Evolutionary conservation across 2,329 filamentous ascomycete genomes (phyloP).

Genomic region (Ceratocystis albifundus): DNA sequence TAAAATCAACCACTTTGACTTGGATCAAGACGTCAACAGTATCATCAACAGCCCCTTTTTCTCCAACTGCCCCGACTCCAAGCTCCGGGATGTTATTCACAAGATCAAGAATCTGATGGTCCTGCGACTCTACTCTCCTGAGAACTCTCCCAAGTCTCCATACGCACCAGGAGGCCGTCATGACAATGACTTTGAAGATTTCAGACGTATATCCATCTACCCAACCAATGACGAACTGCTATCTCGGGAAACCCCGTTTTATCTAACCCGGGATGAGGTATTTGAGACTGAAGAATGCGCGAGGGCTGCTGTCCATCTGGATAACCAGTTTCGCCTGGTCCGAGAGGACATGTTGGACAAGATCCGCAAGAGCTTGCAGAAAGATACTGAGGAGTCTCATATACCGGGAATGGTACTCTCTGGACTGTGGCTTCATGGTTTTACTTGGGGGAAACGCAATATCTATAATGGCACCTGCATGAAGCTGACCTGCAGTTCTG

Average conservation of each 20-base stretch:
- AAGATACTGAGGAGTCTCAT: background rate
- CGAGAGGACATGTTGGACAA: conserved; percentile 60
- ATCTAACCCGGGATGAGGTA: conserved; percentile 42
- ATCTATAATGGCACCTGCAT: conserved; percentile 16
- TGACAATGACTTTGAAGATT: conserved; percentile 58
- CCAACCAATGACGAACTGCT: conserved; percentile 56
- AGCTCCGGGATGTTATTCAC: background rate
- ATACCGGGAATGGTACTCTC: conserved; percentile 35
- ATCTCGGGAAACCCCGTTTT: conserved; percentile 43
- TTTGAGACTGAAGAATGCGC: conserved; percentile 30
- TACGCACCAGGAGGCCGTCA: conserved; percentile 52
- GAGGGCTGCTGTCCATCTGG: conserved; percentile 44
- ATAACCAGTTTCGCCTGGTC: conserved; percentile 60
- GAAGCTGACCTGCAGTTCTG: conserved; percentile 32
- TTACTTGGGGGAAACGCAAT: conserved; percentile 31
- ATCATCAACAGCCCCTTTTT: no score
- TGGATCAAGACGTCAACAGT: background rate
- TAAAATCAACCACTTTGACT: background rate
- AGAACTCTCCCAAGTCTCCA: background rate
- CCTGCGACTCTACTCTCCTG: background rate
- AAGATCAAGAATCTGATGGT: conserved; percentile 12
- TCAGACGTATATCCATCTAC: conserved; percentile 49
- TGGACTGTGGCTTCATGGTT: conserved; percentile 31
- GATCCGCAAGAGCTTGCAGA: conserved; percentile 46
- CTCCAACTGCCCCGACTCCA: background rate